phyloP scores from a whole-genome alignment of 495 filamentous ascomycete genomes.

The Hyaloscypha variabilis region DNA sequence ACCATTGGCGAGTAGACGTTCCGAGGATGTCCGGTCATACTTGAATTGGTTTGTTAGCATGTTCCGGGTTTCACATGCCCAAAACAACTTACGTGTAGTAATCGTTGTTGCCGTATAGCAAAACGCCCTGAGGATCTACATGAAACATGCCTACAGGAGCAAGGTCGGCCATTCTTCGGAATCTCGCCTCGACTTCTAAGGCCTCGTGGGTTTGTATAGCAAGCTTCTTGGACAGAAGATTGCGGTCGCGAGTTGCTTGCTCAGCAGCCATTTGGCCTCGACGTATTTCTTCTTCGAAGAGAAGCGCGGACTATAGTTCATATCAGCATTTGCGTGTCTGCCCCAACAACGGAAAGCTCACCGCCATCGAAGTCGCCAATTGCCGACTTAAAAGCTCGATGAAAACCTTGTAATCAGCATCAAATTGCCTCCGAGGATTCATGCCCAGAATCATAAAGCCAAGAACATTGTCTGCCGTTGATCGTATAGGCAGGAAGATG shows the following conservation, averaged over 20 bases:
- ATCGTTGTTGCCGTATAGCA: conserved; percentile 22
- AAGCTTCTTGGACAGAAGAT: conserved; percentile 21
- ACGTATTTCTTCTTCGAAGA: conserved; percentile 26
- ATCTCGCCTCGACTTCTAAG: conserved; percentile 11
- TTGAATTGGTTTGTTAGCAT: background rate
- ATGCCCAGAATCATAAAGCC: conserved; percentile 48
- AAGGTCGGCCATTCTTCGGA: conserved; percentile 21
- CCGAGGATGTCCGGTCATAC: conserved; percentile 11
- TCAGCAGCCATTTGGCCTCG: conserved; percentile 20
- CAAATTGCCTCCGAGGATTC: conserved; percentile 45
- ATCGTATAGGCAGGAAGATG: conserved; percentile 55
- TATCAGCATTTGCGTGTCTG: background rate
- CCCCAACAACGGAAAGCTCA: background rate
- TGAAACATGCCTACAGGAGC: conserved; percentile 28
- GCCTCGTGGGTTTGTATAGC: conserved; percentile 21
- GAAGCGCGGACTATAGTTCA: conserved; percentile 17
- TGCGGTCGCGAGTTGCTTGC: conserved; percentile 18
- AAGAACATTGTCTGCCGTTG: conserved; percentile 39
- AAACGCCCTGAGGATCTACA: conserved; percentile 14
- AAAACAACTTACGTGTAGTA: conserved; percentile 15
- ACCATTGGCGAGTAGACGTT: conserved; percentile 13
- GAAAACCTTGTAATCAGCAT: conserved; percentile 39
- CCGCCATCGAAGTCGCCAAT: conserved; percentile 25
- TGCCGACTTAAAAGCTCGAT: conserved; percentile 24
- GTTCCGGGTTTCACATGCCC: background rate